Evolutionary conservation across 202 grass and related monocot species (phyloP).

Genomic region (Zoysia matrella): DNA sequence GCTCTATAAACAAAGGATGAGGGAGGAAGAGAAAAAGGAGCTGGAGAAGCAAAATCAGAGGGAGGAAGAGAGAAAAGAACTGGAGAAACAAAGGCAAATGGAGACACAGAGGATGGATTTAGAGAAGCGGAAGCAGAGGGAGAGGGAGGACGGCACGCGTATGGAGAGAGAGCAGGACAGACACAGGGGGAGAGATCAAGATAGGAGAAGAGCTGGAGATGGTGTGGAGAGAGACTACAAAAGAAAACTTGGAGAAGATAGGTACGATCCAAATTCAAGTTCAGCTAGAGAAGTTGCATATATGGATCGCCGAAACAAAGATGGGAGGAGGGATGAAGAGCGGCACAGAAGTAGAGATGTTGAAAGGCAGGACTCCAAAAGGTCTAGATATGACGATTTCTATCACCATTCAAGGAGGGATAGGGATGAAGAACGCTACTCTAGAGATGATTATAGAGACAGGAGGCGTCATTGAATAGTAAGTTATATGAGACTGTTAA

Average conservation of each 20-base stretch:
- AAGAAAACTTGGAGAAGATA: conserved; percentile 54
- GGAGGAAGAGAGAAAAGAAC: too few species aligned
- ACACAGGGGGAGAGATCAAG: conserved; percentile 38
- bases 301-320: conserved; percentile 23
- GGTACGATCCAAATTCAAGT: conserved; percentile 47
- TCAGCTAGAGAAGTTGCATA: conserved; percentile 40
- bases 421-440: conserved; percentile 39
- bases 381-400: conserved; percentile 53
- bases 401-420: conserved; percentile 54
- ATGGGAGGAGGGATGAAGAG: conserved; percentile 44
- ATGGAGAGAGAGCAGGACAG: conserved; percentile 41
- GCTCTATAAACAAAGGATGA: conserved; percentile 32
- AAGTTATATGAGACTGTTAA: conserved; percentile 37
- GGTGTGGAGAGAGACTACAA: conserved; percentile 39
- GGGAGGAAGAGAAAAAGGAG: neutral
- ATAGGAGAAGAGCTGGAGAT: neutral
- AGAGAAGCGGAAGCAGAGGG: conserved; percentile 23
- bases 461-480: conserved; percentile 47
- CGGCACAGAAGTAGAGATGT: conserved; percentile 39
- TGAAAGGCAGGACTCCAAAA: conserved; percentile 47
- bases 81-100: too few species aligned
- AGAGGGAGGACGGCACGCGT: conserved; percentile 26
- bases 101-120: neutral
- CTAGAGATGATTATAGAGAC: conserved; percentile 67
- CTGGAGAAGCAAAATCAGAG: too few species aligned